A percentile compares a stretch with the other conserved stretches of the same genome.
Conservation (phyloP, 257 asterid species). For the Cruciata laevipes region DNA sequence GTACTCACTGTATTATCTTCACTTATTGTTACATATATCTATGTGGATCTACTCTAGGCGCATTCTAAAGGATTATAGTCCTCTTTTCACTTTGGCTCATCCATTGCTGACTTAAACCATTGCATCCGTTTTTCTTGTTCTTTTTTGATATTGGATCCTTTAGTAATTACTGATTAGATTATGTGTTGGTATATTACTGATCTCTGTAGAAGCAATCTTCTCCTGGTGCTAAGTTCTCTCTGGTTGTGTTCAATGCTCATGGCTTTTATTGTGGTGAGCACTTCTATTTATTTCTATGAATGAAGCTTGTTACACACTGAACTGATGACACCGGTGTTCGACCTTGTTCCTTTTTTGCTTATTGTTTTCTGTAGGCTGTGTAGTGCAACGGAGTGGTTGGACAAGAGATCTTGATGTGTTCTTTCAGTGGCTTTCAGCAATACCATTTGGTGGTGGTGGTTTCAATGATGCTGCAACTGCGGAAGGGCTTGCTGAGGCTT, state of each 20-base stretch:
- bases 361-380: slow-evolving; percentile 47
- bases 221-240: slow-evolving; percentile 40
- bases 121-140: neutral
- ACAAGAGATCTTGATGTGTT: slow-evolving; percentile 69
- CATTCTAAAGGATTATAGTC: neutral
- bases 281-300: slow-evolving; percentile 1
- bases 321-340: neutral
- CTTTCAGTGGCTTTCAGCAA: slow-evolving; percentile 83
- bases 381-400: slow-evolving; percentile 91
- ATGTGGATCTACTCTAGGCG: neutral
- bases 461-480: slow-evolving; percentile 84
- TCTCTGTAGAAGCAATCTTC: slow-evolving; percentile 52
- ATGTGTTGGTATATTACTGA: slow-evolving; percentile 9
- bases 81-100: neutral
- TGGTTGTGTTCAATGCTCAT: slow-evolving; percentile 62
- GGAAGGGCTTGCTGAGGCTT: slow-evolving; percentile 93
- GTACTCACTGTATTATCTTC: neutral
- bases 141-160: neutral
- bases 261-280: slow-evolving; percentile 63
- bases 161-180: neutral
- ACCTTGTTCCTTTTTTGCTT: slow-evolving; percentile 8
- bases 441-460: slow-evolving; percentile 88
- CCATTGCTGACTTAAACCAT: neutral
- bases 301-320: neutral
- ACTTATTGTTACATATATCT: neutral